Percentiles rank a stretch among this genome's conserved stretches.
Conservation (phyloP, 192 early-diverging fungal genomes). For the Martensiomyces pterosporus region DNA sequence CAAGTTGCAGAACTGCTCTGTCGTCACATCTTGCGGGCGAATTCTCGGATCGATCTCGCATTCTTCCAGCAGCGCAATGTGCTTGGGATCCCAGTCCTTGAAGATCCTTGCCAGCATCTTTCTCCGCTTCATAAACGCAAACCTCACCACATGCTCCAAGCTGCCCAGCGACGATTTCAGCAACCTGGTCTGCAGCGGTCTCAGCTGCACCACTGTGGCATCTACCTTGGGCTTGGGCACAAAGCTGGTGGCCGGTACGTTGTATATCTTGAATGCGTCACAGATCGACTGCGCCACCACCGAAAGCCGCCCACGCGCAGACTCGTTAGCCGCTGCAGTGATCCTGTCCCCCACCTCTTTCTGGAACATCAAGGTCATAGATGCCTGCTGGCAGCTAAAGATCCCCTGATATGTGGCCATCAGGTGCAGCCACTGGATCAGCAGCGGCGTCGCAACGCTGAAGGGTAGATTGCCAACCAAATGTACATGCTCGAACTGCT, state of each 20-base stretch:
- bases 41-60: slow-evolving; percentile 53
- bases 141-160: slow-evolving; percentile 60
- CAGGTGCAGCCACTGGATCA: slow-evolving; percentile 70
- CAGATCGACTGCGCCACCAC: slow-evolving; percentile 70
- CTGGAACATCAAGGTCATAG: slow-evolving; percentile 84
- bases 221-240: slow-evolving; percentile 75
- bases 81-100: slow-evolving; percentile 50
- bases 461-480: slow-evolving; percentile 80
- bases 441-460: slow-evolving; percentile 65
- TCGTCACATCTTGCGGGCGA: slow-evolving; percentile 62
- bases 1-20: slow-evolving; percentile 56
- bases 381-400: slow-evolving; percentile 49
- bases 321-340: slow-evolving; percentile 49
- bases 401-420: slow-evolving; percentile 55
- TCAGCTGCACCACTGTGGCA: slow-evolving; percentile 67
- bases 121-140: slow-evolving; percentile 64
- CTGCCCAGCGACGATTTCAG: slow-evolving; percentile 49
- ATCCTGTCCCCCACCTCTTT: slow-evolving; percentile 72
- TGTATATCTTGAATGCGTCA: slow-evolving; percentile 59
- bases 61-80: slow-evolving; percentile 46
- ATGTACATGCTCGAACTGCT: slow-evolving; percentile 47
- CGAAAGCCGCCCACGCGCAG: slow-evolving; percentile 61
- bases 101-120: slow-evolving; percentile 63
- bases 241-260: slow-evolving; percentile 59
- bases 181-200: slow-evolving; percentile 45